Evolutionary conservation across 371 early-diverging fungal genomes (phyloP).

Genomic region (Conidiobolus incongruus): DNA sequence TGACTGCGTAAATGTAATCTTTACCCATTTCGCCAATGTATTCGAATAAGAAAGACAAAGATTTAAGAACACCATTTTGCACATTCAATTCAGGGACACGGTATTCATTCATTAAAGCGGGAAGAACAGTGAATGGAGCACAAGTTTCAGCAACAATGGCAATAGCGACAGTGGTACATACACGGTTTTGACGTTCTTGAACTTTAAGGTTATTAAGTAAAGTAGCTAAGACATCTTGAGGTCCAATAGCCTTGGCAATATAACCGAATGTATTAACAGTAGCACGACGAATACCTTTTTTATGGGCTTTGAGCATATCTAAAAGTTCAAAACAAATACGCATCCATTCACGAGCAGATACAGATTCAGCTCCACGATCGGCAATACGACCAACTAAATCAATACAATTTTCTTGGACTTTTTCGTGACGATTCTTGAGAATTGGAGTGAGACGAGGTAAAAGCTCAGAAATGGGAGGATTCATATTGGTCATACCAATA

Average conservation of each 20-base stretch:
- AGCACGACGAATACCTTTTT: slow-evolving; percentile 85
- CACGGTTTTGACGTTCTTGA: slow-evolving; percentile 94
- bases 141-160: slow-evolving; percentile 87
- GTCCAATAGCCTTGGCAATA: slow-evolving; percentile 97
- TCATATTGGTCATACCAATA: slow-evolving; percentile 94
- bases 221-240: slow-evolving; percentile 95
- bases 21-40: slow-evolving; percentile 93
- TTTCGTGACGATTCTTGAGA: slow-evolving; percentile 91
- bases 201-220: slow-evolving; percentile 92
- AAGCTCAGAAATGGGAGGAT: slow-evolving; percentile 92
- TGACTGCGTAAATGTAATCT: slow-evolving; percentile 87
- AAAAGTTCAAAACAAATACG: slow-evolving; percentile 93
- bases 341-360: slow-evolving; percentile 98
- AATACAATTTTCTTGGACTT: slow-evolving; percentile 82
- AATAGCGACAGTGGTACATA: slow-evolving; percentile 95
- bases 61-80: slow-evolving; percentile 93
- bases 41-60: slow-evolving; percentile 88
- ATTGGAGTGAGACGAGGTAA: slow-evolving; percentile 85
- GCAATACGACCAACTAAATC: slow-evolving; percentile 94
- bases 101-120: slow-evolving; percentile 97
- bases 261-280: slow-evolving; percentile 94
- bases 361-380: slow-evolving; percentile 93
- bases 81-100: slow-evolving; percentile 93
- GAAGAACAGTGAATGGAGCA: slow-evolving; percentile 92
- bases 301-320: slow-evolving; percentile 89